A percentile compares a stretch with the other conserved stretches of the same genome.
Conservation (phyloP, 805 yeast genomes). For the Saccharomycopsis babjevae region DNA sequence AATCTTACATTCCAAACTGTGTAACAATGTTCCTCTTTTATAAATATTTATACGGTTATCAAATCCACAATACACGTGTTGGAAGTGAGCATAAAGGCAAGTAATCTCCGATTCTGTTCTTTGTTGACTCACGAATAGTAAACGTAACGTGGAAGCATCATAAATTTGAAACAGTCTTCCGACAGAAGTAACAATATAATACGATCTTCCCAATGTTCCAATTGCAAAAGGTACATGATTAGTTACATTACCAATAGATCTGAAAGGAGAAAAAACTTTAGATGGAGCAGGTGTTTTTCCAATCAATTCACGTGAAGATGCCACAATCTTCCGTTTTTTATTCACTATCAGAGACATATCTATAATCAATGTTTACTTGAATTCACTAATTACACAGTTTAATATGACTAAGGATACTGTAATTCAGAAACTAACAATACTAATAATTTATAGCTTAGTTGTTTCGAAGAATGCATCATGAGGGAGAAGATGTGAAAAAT, state of each 20-base stretch:
- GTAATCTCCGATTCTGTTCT: constrained; percentile 66
- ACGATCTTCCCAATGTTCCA: constrained; percentile 81
- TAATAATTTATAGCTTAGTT: neutral
- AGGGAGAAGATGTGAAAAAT: neutral
- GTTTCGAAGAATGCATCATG: neutral
- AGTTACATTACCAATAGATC: constrained; percentile 87
- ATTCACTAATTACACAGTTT: neutral
- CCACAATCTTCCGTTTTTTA: neutral
- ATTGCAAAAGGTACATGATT: constrained; percentile 78
- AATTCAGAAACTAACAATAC: neutral
- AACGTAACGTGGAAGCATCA: constrained; percentile 78
- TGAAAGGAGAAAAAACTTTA: constrained; percentile 72
- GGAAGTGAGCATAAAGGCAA: constrained; percentile 69
- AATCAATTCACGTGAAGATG: neutral
- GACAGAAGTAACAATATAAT: constrained; percentile 80
- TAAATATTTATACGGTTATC: constrained; percentile 65
- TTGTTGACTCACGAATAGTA: constrained; percentile 74
- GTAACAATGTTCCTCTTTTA: constrained; percentile 66
- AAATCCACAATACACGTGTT: constrained; percentile 70
- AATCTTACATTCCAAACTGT: constrained; percentile 25
- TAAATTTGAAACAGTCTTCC: constrained; percentile 87
- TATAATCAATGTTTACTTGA: neutral
- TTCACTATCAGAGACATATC: neutral
- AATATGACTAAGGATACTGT: neutral
- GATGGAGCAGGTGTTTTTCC: constrained; percentile 25